Evolutionary conservation across 2,329 filamentous ascomycete genomes (phyloP).

Genomic region (Apiospora sp.): DNA sequence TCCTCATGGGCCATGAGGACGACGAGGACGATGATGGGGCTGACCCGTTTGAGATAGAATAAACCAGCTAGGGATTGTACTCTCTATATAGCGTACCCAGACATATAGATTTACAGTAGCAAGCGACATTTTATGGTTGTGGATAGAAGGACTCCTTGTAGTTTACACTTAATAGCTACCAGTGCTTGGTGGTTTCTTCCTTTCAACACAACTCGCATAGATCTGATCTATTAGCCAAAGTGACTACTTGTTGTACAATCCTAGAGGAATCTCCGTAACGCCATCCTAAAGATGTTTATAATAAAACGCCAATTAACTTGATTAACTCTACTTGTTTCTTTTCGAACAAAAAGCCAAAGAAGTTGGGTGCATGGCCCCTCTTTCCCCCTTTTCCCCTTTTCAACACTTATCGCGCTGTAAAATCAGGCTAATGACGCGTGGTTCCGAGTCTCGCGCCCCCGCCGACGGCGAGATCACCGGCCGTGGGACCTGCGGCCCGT

Average conservation of each 20-base stretch:
- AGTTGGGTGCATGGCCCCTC: too few species aligned
- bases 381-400: neutral
- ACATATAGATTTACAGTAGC: neutral
- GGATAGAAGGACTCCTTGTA: neutral
- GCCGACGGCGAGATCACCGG: constrained; percentile 6
- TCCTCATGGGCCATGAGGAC: neutral
- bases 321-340: neutral
- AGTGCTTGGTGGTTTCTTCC: too few species aligned
- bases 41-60: constrained; percentile 17
- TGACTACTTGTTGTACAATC: neutral
- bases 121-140: neutral
- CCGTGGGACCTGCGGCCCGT: constrained; percentile 3
- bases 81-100: neutral
- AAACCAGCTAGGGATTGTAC: neutral
- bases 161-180: too few species aligned
- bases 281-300: neutral
- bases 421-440: neutral
- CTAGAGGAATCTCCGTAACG: neutral
- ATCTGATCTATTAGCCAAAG: neutral
- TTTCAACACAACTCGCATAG: neutral
- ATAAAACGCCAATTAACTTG: neutral
- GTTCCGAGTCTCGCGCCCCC: neutral
- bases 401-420: neutral
- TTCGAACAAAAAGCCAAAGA: neutral
- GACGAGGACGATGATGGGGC: constrained; percentile 1